These are phyloP conservation scores for Cladophialophora exuberans DNA, from an alignment of 2,329 filamentous ascomycete genomes.

Conservation along the genomic window DNA sequence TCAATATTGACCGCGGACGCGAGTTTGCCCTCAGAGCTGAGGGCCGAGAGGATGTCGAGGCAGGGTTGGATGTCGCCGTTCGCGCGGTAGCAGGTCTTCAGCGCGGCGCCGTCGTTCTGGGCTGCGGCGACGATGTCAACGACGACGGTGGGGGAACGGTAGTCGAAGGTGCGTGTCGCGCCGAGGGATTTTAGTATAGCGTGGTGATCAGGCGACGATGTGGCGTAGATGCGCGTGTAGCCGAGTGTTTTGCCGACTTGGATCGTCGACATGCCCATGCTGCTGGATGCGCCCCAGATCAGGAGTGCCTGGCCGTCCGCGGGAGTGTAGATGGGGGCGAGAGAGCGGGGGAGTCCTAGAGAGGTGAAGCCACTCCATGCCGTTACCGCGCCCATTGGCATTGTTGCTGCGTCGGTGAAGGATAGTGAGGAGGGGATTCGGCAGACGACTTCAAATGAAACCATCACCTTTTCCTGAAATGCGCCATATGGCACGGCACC, in stretches of 20 bases:
- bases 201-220: constrained; percentile 45
- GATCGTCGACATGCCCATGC: constrained; percentile 45
- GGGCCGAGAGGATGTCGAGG: constrained; percentile 28
- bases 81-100: constrained; percentile 17
- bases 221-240: constrained; percentile 43
- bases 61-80: constrained; percentile 48
- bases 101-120: constrained; percentile 30
- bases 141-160: constrained; percentile 40
- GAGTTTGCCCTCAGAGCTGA: constrained; percentile 22
- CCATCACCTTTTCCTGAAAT: constrained; percentile 37
- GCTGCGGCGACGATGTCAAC: constrained; percentile 36
- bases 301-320: constrained; percentile 39
- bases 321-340: constrained; percentile 31
- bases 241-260: constrained; percentile 46
- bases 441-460: constrained; percentile 37
- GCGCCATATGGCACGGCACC: constrained; percentile 37
- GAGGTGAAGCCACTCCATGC: constrained; percentile 36
- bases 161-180: constrained; percentile 46
- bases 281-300: constrained; percentile 49
- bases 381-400: constrained; percentile 37
- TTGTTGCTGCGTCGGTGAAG: constrained; percentile 35
- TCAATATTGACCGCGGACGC: constrained; percentile 21
- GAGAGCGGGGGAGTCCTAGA: constrained; percentile 30
- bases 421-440: constrained; percentile 36
- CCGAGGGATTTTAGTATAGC: constrained; percentile 43